Percentiles rank a stretch among this genome's conserved stretches.
Conservation (phyloP, 2,329 filamentous ascomycete genomes). For the Stachybotrys echinatus region DNA sequence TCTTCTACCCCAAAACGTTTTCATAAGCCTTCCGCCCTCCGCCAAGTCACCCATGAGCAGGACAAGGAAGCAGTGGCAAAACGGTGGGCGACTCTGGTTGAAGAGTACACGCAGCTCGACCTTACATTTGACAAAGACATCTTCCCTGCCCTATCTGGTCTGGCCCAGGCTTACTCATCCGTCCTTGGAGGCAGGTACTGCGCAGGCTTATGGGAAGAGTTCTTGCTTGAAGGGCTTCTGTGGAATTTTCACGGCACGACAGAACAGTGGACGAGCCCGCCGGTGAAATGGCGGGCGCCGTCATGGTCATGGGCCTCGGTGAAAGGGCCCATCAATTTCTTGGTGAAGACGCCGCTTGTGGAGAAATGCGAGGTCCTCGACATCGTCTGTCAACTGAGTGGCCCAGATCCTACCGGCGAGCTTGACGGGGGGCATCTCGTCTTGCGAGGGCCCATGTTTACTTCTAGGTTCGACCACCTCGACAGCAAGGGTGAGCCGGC, state of each 20-base stretch:
- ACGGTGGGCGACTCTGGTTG: neutral
- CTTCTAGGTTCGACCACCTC: neutral
- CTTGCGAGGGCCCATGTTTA: neutral
- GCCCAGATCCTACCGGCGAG: neutral
- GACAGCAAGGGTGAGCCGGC: neutral
- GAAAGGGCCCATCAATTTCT: neutral
- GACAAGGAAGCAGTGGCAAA: neutral
- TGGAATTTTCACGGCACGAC: neutral
- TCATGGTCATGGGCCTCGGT: neutral
- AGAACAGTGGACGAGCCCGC: neutral
- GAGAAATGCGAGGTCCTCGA: neutral
- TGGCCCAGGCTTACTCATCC: neutral
- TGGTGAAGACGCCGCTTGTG: neutral
- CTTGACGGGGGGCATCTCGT: neutral
- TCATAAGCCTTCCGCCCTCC: neutral
- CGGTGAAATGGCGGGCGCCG: neutral
- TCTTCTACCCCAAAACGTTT: neutral
- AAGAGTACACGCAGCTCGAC: neutral
- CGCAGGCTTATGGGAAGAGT: neutral
- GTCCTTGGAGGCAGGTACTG: neutral
- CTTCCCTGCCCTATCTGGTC: neutral
- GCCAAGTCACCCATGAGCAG: neutral
- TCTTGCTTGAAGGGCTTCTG: neutral
- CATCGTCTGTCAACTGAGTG: neutral
- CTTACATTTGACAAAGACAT: neutral